A percentile compares a stretch with the other conserved stretches of the same genome.
These are phyloP conservation scores for Camelina laxa DNA, from an alignment of 345 rosid species.

Conservation along the genomic window DNA sequence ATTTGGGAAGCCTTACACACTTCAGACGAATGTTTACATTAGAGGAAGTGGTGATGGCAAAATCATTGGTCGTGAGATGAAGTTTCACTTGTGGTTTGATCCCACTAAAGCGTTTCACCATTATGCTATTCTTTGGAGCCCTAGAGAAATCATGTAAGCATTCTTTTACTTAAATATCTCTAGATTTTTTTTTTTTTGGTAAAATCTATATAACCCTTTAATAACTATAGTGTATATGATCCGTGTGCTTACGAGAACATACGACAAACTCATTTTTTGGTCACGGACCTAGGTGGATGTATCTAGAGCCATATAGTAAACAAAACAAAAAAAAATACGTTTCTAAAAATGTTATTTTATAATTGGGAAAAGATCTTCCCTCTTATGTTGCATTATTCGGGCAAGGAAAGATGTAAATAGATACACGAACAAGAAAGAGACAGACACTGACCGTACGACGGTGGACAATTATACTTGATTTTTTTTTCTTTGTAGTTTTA, in stretches of 20 bases:
- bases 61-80: constrained; percentile 93
- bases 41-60: constrained; percentile 96
- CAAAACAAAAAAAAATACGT: not conserved
- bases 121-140: constrained; percentile 89
- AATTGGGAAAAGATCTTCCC: constrained; percentile 22
- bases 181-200: not conserved
- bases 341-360: not conserved
- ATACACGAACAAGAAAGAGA: constrained; percentile 33
- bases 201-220: not conserved
- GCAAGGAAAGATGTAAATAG: constrained; percentile 1
- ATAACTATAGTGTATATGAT: not conserved
- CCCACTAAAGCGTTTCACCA: constrained; percentile 83
- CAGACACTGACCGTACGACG: constrained; percentile 39
- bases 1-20: constrained; percentile 86
- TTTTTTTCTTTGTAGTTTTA: constrained; percentile 3
- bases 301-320: constrained; percentile 28
- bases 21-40: constrained; percentile 94
- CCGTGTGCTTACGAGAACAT: not conserved
- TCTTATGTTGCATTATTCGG: constrained; percentile 34
- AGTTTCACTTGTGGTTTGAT: constrained; percentile 94
- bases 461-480: constrained; percentile 41
- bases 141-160: constrained; percentile 93
- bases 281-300: constrained; percentile 30
- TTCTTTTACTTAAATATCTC: not conserved
- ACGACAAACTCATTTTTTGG: constrained; percentile 2